These are phyloP conservation scores for Lophiotrema nucula DNA, from an alignment of 495 filamentous ascomycete species.

Conservation along the genomic window DNA sequence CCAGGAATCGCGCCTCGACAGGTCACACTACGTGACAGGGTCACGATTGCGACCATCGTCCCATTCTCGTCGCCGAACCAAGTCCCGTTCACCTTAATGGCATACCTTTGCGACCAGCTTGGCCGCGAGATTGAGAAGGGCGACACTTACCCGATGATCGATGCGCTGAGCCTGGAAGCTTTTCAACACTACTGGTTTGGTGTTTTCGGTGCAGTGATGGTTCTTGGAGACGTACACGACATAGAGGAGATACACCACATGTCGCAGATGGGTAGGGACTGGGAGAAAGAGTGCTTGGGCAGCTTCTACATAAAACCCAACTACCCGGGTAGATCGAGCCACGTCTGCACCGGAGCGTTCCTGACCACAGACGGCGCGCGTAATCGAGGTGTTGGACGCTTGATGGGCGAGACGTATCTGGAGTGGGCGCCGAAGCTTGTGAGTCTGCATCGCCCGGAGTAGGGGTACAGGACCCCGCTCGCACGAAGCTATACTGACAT, in stretches of 20 bases:
- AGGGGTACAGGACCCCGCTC: no score
- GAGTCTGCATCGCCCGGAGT: no score
- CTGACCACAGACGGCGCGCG: slow-evolving; percentile 86
- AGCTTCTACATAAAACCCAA: slow-evolving; percentile 98
- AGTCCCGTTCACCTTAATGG: slow-evolving; percentile 71
- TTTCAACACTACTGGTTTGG: slow-evolving; percentile 95
- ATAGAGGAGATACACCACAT: slow-evolving; percentile 58
- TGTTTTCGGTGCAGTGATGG: slow-evolving; percentile 91
- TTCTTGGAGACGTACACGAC: slow-evolving; percentile 74
- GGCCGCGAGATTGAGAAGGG: slow-evolving; percentile 95
- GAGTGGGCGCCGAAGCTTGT: slow-evolving; percentile 91
- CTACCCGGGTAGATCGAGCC: slow-evolving; percentile 92
- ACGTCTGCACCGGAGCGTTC: slow-evolving; percentile 95
- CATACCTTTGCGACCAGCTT: slow-evolving; percentile 80
- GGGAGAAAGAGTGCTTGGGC: slow-evolving; percentile 81
- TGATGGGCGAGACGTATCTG: slow-evolving; percentile 92
- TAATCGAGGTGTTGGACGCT: slow-evolving; percentile 82
- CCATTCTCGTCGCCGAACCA: slow-evolving; percentile 75
- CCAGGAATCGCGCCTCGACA: slow-evolving; percentile 74
- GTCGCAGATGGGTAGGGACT: slow-evolving; percentile 63
- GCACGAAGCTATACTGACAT: no score
- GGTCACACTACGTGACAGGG: slow-evolving; percentile 84
- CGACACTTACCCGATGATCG: slow-evolving; percentile 93
- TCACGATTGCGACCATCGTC: slow-evolving; percentile 86
- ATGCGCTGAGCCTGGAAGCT: slow-evolving; percentile 67